Evolutionary conservation across 768 basidiomycete species (phyloP), one percentile per base, ranked within the genome.

Genomic region (Dentipellis fragilis): DNA sequence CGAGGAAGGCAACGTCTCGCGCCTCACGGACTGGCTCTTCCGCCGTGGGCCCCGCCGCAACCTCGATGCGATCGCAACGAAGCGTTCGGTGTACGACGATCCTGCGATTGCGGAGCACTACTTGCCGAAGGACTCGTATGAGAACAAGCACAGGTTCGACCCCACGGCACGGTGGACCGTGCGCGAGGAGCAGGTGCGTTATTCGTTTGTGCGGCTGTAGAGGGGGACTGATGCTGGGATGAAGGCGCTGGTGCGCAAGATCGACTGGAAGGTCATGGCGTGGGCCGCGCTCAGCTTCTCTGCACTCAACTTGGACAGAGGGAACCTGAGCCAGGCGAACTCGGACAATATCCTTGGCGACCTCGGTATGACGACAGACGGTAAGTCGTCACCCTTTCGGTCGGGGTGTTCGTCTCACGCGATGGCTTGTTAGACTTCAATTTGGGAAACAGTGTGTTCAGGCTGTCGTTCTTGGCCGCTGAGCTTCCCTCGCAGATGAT

Each of bases 401-500:
- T 10, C 17, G 17, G 16, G 12, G 17, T n/a, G 5, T 79, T 76
- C 63, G 68, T 21, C 42, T 54, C 12, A 19, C 10, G 17, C 12
- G 34, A 35, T 9, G 11, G 39, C 36, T 9, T 39, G n/a, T 10
- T 22, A 51, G 48, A 63, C 57, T 63, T 62, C 45, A 64, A 57
- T 38, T 40, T 48, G 16, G 60, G 48, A 12, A 57, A 49, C 45
- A 53, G 49, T 16, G 39, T 64, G 22, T 64, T 64, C 51, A 59
- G 63, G 7, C 42, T 62, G 10, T 55, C 58, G 0, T 62, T 64
- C 50, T 46, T 64, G 37, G 22, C 38, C 21, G 69, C 71, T 66
- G 83, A 84, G 62, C 66, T 85, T 19, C 83, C 83, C 4, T 83
- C 81, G 0, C 82, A 84, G 60, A 67, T 84, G 23, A 64, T 85